phyloP scores from a whole-genome alignment of 108 stramenopile genomes.

The Skeletonema potamos region DNA sequence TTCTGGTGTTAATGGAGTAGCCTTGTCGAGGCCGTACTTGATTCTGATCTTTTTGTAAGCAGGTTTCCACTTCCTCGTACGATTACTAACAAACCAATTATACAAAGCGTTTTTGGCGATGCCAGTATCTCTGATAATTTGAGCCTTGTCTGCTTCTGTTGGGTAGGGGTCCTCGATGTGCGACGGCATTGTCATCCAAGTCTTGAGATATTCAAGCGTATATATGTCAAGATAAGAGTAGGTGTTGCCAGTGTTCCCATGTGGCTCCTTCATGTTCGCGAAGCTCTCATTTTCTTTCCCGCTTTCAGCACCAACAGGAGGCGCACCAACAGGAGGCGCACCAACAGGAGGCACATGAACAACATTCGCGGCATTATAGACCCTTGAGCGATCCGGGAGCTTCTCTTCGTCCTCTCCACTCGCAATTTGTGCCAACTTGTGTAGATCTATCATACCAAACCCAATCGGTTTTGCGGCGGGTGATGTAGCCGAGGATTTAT shows the following conservation, averaged over 20 bases:
- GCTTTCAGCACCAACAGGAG: too few relatives aligned
- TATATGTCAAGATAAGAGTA: neutral
- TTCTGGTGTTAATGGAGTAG: neutral
- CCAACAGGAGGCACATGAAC: neutral
- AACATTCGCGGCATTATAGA: neutral
- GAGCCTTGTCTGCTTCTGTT: slow-evolving; percentile 26
- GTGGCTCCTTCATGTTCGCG: neutral
- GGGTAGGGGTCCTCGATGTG: slow-evolving; percentile 34
- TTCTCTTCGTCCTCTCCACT: neutral
- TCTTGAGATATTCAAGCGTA: slow-evolving; percentile 13
- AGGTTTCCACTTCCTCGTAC: slow-evolving; percentile 35
- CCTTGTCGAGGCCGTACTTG: slow-evolving; percentile 4
- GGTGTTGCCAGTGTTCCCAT: neutral
- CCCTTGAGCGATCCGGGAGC: neutral
- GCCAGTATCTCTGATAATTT: slow-evolving; percentile 30
- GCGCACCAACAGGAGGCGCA: too few relatives aligned
- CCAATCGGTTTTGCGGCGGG: neutral
- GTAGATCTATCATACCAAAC: neutral
- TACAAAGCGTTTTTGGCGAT: slow-evolving; percentile 33
- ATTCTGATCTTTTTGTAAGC: neutral
- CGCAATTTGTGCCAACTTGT: neutral
- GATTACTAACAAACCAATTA: slow-evolving; percentile 39
- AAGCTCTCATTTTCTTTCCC: neutral
- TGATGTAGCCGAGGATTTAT: too few relatives aligned
- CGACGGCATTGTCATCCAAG: slow-evolving; percentile 23